Evolutionary conservation across 192 early-diverging fungal species (phyloP), one percentile per base, ranked within the genome.

Genomic region (Backusella australiensis): DNA sequence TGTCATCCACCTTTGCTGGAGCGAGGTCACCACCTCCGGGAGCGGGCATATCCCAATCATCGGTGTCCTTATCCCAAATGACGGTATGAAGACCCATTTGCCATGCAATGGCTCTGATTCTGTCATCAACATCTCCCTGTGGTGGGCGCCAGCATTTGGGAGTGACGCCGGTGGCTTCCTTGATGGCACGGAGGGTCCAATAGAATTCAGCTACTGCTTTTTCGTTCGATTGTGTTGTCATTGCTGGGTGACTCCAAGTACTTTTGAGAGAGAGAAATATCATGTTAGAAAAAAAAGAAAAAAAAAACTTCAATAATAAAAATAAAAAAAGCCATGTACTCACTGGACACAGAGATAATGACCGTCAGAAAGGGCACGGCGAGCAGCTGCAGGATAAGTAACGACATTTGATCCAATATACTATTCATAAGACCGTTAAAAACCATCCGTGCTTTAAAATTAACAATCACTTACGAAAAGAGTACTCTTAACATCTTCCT

Each of bases 271-370:
- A 35, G 2, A 23, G 6, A 9, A 6, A 26, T 21, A 0, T 7
- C n/a, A 59, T 59, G 11, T 59, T 4, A 23, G 21, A 23, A 11
- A 11, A 19, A 12, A 23, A 23, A 23, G 0, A 23, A 23, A 23
- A 23, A 23, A 23, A 8, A 23, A 23, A 56, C n/a, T n/a, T n/a
- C n/a, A n/a, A n/a, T n/a, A 26, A 14, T 1, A 32, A 32, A 3
- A 32, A 3, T 32, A 63, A 63, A 26, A 1, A 4, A 4, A 4
- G 26, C 74, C 12, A 63, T 29, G 1, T 26, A 63, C 56, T 9
- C 91, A 32, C 46, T 75, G 91, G 29, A 84, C 83, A 34, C 82
- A 86, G 39, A 93, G 67, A 49, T 86, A 80, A 71, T 93, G 89
- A n/a, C 91, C 89, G 39, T 74, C 69, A 34, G 34, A 34, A 12